A percentile compares a stretch with the other conserved stretches of the same genome.
These are phyloP conservation scores for Ogataea pilisensis DNA, from an alignment of 805 yeast genomes.

Conservation along the genomic window DNA sequence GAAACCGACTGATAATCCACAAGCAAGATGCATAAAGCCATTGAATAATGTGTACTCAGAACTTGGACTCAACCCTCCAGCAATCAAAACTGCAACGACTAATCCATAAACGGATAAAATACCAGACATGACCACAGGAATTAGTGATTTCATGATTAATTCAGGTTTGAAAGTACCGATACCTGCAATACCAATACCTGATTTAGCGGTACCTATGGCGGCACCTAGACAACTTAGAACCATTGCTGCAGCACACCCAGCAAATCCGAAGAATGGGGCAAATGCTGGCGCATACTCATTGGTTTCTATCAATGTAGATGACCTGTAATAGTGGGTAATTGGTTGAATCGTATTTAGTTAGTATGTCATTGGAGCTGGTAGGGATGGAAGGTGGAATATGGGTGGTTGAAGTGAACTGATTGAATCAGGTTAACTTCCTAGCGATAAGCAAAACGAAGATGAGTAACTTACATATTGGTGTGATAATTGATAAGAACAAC, in stretches of 20 bases:
- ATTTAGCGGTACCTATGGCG: conserved; percentile 96
- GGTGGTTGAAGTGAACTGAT: too few species aligned
- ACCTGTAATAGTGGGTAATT: conserved; percentile 8
- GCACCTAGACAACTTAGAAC: conserved; percentile 94
- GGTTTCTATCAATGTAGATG: conserved; percentile 20
- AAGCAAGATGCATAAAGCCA: conserved; percentile 97
- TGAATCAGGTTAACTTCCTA: too few species aligned
- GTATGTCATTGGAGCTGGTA: too few species aligned
- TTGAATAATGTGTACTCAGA: conserved; percentile 81
- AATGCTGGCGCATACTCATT: conserved; percentile 78
- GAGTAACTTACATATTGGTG: too few species aligned
- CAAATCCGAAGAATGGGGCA: conserved; percentile 97
- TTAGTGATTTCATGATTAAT: conserved; percentile 88
- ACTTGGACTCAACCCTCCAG: conserved; percentile 80
- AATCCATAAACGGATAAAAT: conserved; percentile 94
- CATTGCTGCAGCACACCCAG: conserved; percentile 95
- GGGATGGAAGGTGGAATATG: too few species aligned
- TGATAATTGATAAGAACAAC: too few species aligned
- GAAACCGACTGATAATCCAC: conserved; percentile 95
- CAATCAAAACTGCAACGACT: conserved; percentile 93
- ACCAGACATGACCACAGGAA: conserved; percentile 98
- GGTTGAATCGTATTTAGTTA: neutral
- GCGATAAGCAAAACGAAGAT: too few species aligned
- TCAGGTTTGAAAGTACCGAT: conserved; percentile 98
- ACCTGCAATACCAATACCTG: conserved; percentile 98